These are phyloP conservation scores for Acer saccharum DNA, from an alignment of 345 rosid genomes.

Conservation along the genomic window DNA sequence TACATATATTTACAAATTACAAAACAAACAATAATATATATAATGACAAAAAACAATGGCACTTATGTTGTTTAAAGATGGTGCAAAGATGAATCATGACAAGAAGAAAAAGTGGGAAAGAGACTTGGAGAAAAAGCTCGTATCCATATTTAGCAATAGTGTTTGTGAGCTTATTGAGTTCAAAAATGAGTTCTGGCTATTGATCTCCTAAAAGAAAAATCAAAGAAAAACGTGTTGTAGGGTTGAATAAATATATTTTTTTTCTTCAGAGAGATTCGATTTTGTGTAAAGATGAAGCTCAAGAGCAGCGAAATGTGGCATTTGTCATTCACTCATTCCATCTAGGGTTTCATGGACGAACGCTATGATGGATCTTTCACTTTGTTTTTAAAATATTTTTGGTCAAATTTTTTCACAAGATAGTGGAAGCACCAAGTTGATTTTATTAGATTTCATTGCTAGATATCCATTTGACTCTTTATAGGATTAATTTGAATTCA, in stretches of 20 bases:
- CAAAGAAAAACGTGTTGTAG: background rate
- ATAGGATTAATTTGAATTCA: background rate
- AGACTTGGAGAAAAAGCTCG: slow-evolving; percentile 22
- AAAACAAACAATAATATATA: slow-evolving; percentile 18
- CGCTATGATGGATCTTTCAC: too few relatives aligned
- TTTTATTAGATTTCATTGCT: too few relatives aligned
- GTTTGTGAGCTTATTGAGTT: slow-evolving; percentile 11
- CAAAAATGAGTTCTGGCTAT: background rate
- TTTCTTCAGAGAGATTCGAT: slow-evolving; percentile 21
- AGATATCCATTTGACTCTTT: background rate
- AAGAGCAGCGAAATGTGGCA: slow-evolving; percentile 15
- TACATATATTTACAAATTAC: background rate
- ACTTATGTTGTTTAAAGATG: slow-evolving; percentile 37
- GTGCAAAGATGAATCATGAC: slow-evolving; percentile 40
- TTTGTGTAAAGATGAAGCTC: slow-evolving; percentile 16
- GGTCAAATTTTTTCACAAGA: background rate
- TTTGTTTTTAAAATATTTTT: too few relatives aligned
- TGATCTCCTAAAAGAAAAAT: too few relatives aligned
- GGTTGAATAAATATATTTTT: slow-evolving; percentile 11
- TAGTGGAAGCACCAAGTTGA: background rate
- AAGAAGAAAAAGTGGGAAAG: slow-evolving; percentile 23
- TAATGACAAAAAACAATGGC: slow-evolving; percentile 25
- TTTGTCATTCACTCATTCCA: slow-evolving; percentile 22
- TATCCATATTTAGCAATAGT: slow-evolving; percentile 30
- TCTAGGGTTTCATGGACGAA: slow-evolving; percentile 9